Percentiles rank a stretch among this genome's conserved stretches.
Conservation (phyloP, 2,329 filamentous ascomycete genomes). For the Botrytis fragariae region DNA sequence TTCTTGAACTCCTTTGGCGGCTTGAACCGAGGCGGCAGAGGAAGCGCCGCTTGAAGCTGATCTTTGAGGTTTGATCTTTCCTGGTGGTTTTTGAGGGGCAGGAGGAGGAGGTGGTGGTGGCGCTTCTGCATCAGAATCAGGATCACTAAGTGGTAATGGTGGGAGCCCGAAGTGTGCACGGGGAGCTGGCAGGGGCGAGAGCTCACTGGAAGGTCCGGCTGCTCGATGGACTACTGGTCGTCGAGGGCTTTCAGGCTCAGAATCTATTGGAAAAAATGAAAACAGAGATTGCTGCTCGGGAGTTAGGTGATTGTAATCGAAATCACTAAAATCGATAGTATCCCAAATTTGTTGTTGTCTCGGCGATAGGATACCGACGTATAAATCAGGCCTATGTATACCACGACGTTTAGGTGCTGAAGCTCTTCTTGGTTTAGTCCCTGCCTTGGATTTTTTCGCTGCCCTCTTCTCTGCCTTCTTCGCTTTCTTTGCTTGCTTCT, state of each 20-base stretch:
- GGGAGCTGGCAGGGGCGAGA: not conserved
- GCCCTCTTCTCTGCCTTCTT: not conserved
- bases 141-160: not conserved
- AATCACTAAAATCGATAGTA: conserved; percentile 8
- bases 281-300: not conserved
- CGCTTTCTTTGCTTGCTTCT: not conserved
- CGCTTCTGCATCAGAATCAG: not conserved
- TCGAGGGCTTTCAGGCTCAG: conserved; percentile 4
- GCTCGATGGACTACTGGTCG: too few species aligned
- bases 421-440: not conserved
- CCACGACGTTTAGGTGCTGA: not conserved
- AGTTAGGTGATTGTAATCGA: conserved; percentile 4
- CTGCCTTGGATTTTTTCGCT: not conserved
- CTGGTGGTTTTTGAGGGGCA: not conserved
- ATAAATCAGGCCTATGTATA: conserved; percentile 4
- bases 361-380: not conserved
- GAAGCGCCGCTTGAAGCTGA: too few species aligned
- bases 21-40: not conserved
- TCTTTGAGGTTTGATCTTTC: not conserved
- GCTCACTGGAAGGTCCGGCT: not conserved
- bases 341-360: conserved; percentile 3
- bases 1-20: not conserved
- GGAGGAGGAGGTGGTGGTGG: not conserved
- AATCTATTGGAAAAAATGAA: conserved; percentile 7
- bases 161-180: not conserved